Evolutionary conservation across 164 flowering plant species (phyloP).

Genomic region (Echeveria elegans): DNA sequence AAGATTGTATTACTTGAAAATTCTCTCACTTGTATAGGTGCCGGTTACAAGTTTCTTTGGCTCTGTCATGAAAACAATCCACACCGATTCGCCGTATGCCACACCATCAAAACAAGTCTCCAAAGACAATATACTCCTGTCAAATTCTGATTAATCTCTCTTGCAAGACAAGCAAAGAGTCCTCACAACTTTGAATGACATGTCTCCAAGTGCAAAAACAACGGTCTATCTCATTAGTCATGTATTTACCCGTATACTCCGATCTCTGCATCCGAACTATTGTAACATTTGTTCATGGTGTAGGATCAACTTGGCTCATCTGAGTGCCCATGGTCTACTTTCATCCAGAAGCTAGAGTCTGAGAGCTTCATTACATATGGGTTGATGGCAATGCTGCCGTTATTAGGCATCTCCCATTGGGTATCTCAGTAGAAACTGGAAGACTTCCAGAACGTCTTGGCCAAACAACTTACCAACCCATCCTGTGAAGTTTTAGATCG

Average conservation of each 20-base stretch:
- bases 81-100: conserved; percentile 71
- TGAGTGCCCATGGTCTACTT: conserved; percentile 13
- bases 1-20: not conserved
- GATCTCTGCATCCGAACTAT: not conserved
- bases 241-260: not conserved
- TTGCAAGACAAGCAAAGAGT: conserved; percentile 20
- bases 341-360: conserved; percentile 22
- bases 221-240: conserved; percentile 22
- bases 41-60: conserved; percentile 96
- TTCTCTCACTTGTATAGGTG: conserved; percentile 35
- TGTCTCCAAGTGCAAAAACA: not conserved
- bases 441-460: not conserved
- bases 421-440: conserved; percentile 22
- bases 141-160: conserved; percentile 19
- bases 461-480: too few species aligned
- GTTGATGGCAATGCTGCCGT: conserved; percentile 38
- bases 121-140: conserved; percentile 12
- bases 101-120: conserved; percentile 24
- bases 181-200: conserved; percentile 13
- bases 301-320: conserved; percentile 21
- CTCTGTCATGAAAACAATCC: conserved; percentile 92
- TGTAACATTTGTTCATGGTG: not conserved
- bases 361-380: conserved; percentile 57
- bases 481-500: too few species aligned
- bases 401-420: conserved; percentile 44